Conservation (phyloP, 352 stramenopile genomes). For the Vaucheria bursata region DNA sequence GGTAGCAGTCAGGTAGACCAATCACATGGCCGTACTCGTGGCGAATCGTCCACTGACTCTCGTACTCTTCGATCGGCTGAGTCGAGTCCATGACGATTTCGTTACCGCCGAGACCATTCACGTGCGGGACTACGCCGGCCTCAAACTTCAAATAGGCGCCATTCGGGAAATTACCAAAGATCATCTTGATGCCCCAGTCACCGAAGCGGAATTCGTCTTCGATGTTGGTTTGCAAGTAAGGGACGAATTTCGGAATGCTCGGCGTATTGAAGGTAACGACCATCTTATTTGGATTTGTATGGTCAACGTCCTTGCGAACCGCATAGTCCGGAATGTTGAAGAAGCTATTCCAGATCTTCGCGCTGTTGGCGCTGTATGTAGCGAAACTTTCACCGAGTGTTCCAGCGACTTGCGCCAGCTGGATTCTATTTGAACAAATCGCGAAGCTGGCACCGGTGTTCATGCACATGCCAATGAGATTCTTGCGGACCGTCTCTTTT, state of each 20-base stretch:
- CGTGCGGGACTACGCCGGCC: background rate
- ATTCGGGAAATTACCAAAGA: background rate
- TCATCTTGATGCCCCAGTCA: conserved; percentile 5
- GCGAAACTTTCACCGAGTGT: background rate
- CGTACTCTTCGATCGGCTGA: conserved; percentile 3
- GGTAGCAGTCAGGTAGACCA: background rate
- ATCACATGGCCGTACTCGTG: background rate
- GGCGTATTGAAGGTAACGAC: background rate
- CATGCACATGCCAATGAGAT: background rate
- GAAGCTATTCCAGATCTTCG: background rate
- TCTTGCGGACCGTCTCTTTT: background rate
- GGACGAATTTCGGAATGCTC: background rate
- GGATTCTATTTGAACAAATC: background rate
- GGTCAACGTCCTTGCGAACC: background rate
- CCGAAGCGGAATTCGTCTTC: conserved; percentile 1
- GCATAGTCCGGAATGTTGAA: background rate
- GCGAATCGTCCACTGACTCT: background rate
- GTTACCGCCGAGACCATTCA: background rate
- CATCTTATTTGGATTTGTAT: background rate
- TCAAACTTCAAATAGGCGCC: background rate
- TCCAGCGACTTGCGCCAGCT: background rate
- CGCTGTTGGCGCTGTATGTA: background rate
- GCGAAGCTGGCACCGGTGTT: background rate
- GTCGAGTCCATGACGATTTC: conserved; percentile 4
- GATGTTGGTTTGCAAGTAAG: conserved; percentile 1